phyloP scores from a whole-genome alignment of 306 rosid genomes.

The Cercis canadensis region DNA sequence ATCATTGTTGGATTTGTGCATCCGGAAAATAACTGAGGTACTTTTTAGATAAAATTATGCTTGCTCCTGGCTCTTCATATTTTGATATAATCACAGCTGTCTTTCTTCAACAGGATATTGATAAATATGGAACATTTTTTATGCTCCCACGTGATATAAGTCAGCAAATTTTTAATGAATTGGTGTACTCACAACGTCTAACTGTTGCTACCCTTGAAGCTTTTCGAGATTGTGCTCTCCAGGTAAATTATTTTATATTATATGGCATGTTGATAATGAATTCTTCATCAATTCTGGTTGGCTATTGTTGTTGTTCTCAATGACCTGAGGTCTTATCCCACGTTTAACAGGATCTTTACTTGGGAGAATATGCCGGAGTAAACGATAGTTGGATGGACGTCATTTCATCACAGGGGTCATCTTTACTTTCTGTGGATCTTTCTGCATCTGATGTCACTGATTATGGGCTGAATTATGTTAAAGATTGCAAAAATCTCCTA shows the following conservation, averaged over 20 bases:
- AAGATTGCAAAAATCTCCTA: constrained; percentile 74
- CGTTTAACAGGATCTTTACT: constrained; percentile 71
- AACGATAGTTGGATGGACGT: constrained; percentile 89
- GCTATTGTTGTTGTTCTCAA: constrained; percentile 31
- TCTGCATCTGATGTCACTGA: constrained; percentile 87
- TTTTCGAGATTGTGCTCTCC: constrained; percentile 92
- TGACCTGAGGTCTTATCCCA: constrained; percentile 16
- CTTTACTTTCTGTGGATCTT: constrained; percentile 86
- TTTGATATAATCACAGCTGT: constrained; percentile 36
- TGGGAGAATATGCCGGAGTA: constrained; percentile 82
- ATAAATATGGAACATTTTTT: constrained; percentile 56
- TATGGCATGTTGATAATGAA: constrained; percentile 10
- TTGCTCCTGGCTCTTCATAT: constrained; percentile 12
- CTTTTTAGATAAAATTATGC: constrained; percentile 1
- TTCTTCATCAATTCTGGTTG: constrained; percentile 1
- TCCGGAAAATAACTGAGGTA: constrained; percentile 72
- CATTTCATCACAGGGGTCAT: constrained; percentile 85
- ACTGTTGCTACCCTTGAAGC: constrained; percentile 57
- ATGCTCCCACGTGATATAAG: constrained; percentile 87
- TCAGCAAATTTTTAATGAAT: constrained; percentile 82
- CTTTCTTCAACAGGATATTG: constrained; percentile 67
- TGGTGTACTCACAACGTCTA: constrained; percentile 61
- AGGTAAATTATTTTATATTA: constrained; percentile 56
- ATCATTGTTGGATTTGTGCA: constrained; percentile 75
- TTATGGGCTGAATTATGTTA: constrained; percentile 71